A percentile compares a stretch with the other conserved stretches of the same genome.
Evolutionary conservation across 352 stramenopile species (phyloP).

Genomic region (Phytophthora citricola): DNA sequence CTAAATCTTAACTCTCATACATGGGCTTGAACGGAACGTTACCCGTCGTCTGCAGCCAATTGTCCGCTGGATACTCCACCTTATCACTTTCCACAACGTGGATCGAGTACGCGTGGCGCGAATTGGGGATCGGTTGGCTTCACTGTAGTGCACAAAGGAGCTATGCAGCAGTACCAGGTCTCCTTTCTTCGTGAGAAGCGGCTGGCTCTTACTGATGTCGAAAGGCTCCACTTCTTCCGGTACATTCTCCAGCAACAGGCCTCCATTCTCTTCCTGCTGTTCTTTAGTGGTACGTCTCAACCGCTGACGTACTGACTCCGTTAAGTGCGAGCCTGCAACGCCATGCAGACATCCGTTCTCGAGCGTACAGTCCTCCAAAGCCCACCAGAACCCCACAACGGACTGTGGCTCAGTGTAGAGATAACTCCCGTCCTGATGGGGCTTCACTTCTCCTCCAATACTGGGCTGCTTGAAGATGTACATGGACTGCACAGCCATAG

Average conservation of each 20-base stretch:
- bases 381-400: conserved; percentile 95
- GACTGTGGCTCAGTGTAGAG: conserved; percentile 96
- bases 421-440: conserved; percentile 97
- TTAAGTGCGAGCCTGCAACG: conserved; percentile 89
- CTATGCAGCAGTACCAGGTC: conserved; percentile 94
- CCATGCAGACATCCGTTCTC: conserved; percentile 96
- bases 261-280: conserved; percentile 44
- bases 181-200: conserved; percentile 91
- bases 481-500: conserved; percentile 95
- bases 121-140: conserved; percentile 92
- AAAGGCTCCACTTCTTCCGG: conserved; percentile 59
- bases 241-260: conserved; percentile 67
- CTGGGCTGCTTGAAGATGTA: conserved; percentile 98
- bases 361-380: conserved; percentile 94
- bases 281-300: conserved; percentile 77
- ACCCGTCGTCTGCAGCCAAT: conserved; percentile 95
- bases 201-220: conserved; percentile 61
- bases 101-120: conserved; percentile 96
- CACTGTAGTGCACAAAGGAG: conserved; percentile 95
- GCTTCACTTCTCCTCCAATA: conserved; percentile 93
- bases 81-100: conserved; percentile 94
- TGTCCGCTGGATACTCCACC: conserved; percentile 86
- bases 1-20: conserved; percentile 70
- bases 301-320: conserved; percentile 85
- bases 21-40: conserved; percentile 69